Conservation (phyloP, 805 yeast species). For the Suhomyces canberraensis region DNA sequence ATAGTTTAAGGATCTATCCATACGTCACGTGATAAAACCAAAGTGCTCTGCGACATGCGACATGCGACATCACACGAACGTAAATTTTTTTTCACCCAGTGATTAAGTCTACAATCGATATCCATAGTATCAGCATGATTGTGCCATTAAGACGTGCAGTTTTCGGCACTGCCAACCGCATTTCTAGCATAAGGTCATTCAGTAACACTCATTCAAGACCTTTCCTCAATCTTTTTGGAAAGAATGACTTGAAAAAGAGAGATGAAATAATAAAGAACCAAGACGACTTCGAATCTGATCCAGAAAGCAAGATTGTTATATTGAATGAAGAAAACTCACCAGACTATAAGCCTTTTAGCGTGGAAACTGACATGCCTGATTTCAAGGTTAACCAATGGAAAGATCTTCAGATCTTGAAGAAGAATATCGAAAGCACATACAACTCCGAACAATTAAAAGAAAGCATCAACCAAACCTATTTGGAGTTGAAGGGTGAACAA, state of each 20-base stretch:
- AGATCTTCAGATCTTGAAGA: slow-evolving; percentile 16
- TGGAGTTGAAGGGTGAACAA: slow-evolving; percentile 15
- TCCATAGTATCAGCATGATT: neutral
- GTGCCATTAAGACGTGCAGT: neutral
- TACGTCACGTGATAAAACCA: neutral
- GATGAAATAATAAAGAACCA: slow-evolving; percentile 37
- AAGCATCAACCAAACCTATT: slow-evolving; percentile 25
- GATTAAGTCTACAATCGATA: too few relatives aligned
- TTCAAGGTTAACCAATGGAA: slow-evolving; percentile 39
- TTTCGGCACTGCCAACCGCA: slow-evolving; percentile 4
- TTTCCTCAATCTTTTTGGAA: slow-evolving; percentile 35
- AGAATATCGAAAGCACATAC: slow-evolving; percentile 29
- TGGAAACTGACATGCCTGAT: slow-evolving; percentile 31
- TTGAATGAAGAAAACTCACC: slow-evolving; percentile 38
- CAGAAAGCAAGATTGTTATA: slow-evolving; percentile 31
- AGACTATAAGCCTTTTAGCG: slow-evolving; percentile 20
- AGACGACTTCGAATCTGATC: slow-evolving; percentile 33
- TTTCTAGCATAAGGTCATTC: slow-evolving; percentile 10
- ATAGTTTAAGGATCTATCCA: neutral
- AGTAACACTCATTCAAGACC: slow-evolving; percentile 11
- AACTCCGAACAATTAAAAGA: slow-evolving; percentile 20
- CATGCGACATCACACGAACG: neutral
- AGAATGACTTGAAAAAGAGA: slow-evolving; percentile 28
- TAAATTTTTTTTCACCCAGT: neutral
- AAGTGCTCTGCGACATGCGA: neutral